Percentiles rank a stretch among this genome's conserved stretches.
phyloP scores from a whole-genome alignment of 495 filamentous ascomycete species.

The Penicillium desertorum region DNA sequence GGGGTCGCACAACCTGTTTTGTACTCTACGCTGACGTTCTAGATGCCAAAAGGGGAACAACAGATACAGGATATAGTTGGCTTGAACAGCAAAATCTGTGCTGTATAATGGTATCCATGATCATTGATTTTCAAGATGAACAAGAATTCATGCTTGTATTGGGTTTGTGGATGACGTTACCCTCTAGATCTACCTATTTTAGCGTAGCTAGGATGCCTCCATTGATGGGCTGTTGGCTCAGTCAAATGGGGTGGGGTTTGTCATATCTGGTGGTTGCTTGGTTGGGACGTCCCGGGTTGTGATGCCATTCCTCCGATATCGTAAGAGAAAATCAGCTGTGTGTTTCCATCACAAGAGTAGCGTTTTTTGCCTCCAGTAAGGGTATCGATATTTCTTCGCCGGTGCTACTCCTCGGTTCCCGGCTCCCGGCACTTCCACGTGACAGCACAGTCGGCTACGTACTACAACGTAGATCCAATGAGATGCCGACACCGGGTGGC shows the following conservation, averaged over 20 bases:
- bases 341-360: background rate
- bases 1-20: background rate
- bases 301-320: background rate
- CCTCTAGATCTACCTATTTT: background rate
- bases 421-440: background rate
- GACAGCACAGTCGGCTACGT: constrained; percentile 1
- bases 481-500: background rate
- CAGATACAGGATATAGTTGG: background rate
- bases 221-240: background rate
- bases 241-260: background rate
- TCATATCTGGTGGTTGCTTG: background rate
- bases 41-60: background rate
- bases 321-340: background rate
- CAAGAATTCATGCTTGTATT: background rate
- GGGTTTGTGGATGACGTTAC: constrained; percentile 7
- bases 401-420: background rate
- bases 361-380: background rate
- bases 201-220: background rate
- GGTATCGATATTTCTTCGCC: background rate
- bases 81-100: background rate
- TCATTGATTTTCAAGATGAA: background rate
- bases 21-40: background rate
- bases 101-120: background rate
- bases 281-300: background rate
- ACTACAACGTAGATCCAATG: background rate